Evolutionary conservation across 2,329 filamentous ascomycete genomes (phyloP), one percentile per base, ranked within the genome.

Genomic region (Volutella citrinella): DNA sequence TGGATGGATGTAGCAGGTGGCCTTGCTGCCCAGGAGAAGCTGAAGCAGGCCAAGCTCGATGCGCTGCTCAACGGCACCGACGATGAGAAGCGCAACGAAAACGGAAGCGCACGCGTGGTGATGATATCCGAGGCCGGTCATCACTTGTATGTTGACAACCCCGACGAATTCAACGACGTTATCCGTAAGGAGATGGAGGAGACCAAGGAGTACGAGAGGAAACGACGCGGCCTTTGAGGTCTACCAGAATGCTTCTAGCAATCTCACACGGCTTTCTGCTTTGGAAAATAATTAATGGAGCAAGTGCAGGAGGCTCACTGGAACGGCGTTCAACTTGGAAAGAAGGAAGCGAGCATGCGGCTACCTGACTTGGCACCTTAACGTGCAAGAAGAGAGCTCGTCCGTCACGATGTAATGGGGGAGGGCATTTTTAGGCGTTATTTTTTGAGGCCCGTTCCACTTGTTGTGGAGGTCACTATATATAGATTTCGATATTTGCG

Each of bases 1-100:
- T 98, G 93, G 93, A 98, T 98, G 93, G 93, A 98, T 48, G 82
- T 93, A 8, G 80, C 80, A 0, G 93, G 90, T 18, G 93, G 93
- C 0, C 78, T 82, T 28, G 88, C 85, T 0, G 82, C 90, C 0
- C 78, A 85, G 54, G 78, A 90, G 62, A 89, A 84, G 59, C 74
- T 97, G 10, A 82, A 87, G 40, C 72, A 82, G 38, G 80, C 83
- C 43, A 77, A 76, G 45, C 63, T 65, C 17, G 75, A 76, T 30
- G 69, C 75, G 1, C 64, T 95, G 5, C 63, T 72, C 10, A 61
- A 73, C 15, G 84, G 76, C 15, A 82, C 75, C 1, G 68, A 73
- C 2, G 83, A 88, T 37, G 85, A 94, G 60, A 78, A 72, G 59
- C 64, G 69, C 38, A 66, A 65, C 5, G 91, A 96, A 55, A 85